Evolutionary conservation across 148 eudicot genomes (phyloP), one percentile per base, ranked within the genome.

Genomic region (Arctostaphylos glauca): DNA sequence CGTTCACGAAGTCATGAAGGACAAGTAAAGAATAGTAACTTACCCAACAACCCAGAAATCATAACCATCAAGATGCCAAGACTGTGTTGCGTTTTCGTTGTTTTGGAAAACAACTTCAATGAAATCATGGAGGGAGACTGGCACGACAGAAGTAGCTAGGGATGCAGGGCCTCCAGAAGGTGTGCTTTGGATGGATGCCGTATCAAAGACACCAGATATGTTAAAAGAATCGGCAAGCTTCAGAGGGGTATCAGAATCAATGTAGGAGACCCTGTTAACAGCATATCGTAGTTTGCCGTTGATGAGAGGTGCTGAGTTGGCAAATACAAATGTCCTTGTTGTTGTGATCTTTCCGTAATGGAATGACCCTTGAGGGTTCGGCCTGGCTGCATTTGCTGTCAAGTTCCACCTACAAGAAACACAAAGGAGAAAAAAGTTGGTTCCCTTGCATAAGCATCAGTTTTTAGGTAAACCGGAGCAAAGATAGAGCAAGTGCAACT

Each of bases 31-130:
- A 10, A 21, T 2, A 59, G 46, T 19, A 58, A 83, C 90, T 72
- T 87, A 95, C 97, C 94, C 97, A 62, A 93, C 96, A 84, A 90
- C 93, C 98, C 98, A 95, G 87, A 95, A 93, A 85, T 93, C 98
- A 83, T 95, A 93, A 49, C 98, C 98, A 80, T 95, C 98, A 86
- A 95, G 94, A 89, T 95, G 98, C 97, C 96, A 93, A 23, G 97
- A 91, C 74, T 93, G 96, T 84, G 91, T 47, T 3, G 85, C 43
- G 10, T 84, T 85, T 86, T 93, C 98, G 14, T 92, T 87, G 76
- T 95, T 95, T 80, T 95, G 98, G 87, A 95, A 95, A 56, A 95
- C 91, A 55, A 95, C 73, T 84, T 95, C 97, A 18, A 92, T 84
- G 88, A 93, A 93, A 52, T 95, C 96, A 43, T 95, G 98, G 64